Conservation (phyloP, 2,329 filamentous ascomycete species). For the Cytospora piceicola region DNA sequence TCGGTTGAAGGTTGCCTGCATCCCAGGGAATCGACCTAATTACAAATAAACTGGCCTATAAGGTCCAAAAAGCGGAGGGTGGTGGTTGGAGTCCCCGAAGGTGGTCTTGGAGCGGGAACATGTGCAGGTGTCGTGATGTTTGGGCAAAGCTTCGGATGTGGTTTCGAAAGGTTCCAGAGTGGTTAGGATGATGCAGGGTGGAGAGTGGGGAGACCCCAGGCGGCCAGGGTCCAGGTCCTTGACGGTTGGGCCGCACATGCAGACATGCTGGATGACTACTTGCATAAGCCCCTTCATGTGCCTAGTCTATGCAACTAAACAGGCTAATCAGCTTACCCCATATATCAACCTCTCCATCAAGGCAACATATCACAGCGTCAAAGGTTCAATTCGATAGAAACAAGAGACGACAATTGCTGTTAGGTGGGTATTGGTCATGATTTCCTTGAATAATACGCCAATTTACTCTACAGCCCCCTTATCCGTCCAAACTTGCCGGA, state of each 20-base stretch:
- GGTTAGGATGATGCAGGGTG: conserved; percentile 21
- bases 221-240: conserved; percentile 4
- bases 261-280: not conserved
- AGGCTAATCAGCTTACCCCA: not conserved
- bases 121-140: not conserved
- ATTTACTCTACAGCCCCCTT: not conserved
- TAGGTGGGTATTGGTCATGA: conserved; percentile 2
- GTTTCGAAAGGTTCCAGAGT: conserved; percentile 6
- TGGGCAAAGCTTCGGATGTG: conserved; percentile 18
- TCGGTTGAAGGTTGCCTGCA: not conserved
- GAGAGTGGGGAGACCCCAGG: conserved; percentile 3
- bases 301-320: conserved; percentile 4
- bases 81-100: not conserved
- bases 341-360: conserved; percentile 3
- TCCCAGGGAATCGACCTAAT: not conserved
- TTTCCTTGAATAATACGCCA: not conserved
- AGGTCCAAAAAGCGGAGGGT: not conserved
- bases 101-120: not conserved
- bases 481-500: not conserved
- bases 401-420: not conserved
- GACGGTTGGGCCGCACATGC: not conserved
- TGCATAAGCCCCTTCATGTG: not conserved
- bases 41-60: not conserved
- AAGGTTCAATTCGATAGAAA: not conserved
- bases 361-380: not conserved